These are phyloP conservation scores for Phlebiopsis flavidoalba DNA, from an alignment of 768 basidiomycete genomes.

Conservation along the genomic window DNA sequence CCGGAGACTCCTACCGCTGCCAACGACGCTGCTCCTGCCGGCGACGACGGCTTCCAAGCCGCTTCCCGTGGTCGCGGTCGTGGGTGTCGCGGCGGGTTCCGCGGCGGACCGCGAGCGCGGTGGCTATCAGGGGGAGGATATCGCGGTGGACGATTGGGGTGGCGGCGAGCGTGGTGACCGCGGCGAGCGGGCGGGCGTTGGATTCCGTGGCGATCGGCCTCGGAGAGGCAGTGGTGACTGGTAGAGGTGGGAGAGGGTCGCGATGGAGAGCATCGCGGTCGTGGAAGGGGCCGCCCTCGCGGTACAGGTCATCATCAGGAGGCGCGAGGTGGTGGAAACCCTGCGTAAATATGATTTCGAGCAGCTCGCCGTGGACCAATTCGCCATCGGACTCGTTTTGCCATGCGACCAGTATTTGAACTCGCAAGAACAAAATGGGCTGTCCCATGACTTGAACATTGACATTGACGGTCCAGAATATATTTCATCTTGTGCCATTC, in stretches of 20 bases:
- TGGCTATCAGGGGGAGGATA: constrained; percentile 23
- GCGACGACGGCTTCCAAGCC: constrained; percentile 57
- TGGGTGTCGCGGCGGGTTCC: constrained; percentile 33
- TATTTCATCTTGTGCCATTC: background rate
- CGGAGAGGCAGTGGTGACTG: constrained; percentile 24
- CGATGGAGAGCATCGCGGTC: constrained; percentile 20
- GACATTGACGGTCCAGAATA: background rate
- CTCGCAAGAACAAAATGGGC: too few relatives aligned
- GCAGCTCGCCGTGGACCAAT: background rate
- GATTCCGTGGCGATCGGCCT: constrained; percentile 8
- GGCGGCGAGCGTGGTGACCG: constrained; percentile 18
- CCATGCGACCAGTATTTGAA: too few relatives aligned
- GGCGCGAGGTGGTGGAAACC: constrained; percentile 15
- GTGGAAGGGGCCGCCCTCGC: constrained; percentile 27
- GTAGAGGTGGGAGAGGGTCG: constrained; percentile 16
- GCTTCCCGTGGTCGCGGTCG: constrained; percentile 21
- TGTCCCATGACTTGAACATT: background rate
- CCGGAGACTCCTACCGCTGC: constrained; percentile 23
- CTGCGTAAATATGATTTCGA: background rate
- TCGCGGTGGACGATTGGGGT: constrained; percentile 19
- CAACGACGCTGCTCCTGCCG: constrained; percentile 31
- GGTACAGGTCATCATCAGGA: constrained; percentile 21
- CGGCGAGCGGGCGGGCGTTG: constrained; percentile 8
- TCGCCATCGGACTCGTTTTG: background rate
- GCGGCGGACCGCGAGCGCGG: constrained; percentile 25